Base-by-base conservation (phyloP, 495 filamentous ascomycete species). In the Daldinia vernicosa region DNA sequence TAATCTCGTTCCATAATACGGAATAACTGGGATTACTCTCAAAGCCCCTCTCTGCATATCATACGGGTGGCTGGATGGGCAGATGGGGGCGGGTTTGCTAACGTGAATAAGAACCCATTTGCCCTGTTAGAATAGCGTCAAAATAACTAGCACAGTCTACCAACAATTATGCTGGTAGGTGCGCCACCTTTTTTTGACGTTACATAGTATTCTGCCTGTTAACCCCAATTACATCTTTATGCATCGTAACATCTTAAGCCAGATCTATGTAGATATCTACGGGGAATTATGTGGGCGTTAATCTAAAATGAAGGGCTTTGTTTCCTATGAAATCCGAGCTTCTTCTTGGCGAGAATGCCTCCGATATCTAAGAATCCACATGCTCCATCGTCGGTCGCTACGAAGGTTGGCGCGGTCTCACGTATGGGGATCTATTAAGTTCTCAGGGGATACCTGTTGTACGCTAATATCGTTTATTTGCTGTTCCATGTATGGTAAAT, bases 191-290 rank as follows among this genome's bases (percentile, higher is more conserved):
- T n/a, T n/a, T n/a, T n/a, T n/a, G n/a, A n/a, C n/a, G n/a, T n/a
- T n/a, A n/a, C n/a, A n/a, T n/a, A n/a, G n/a, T n/a, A n/a, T n/a
- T n/a, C 50, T 53, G 24, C 27, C 50, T 53, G 24, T 53, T 47
- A 47, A 15, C 43, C 43, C 43, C 43, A 47, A 47, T 22, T 4
- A 47, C 19, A 47, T 47, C 43, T 53, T 53, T 33, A 52, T 40
- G 26, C 45, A 32, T 26, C 22, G 11, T 65, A 56, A 64, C 26
- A 50, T 45, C 37, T 65, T 40, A 51, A 58, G 30, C 53, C n/a
- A 58, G 63, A 65, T 64, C 62, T 56, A 65, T 64, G 37, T 56
- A 57, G 17, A 53, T 64, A 64, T 64, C 22, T 56, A 64, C n/a
- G 19, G 28, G 30, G 27, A 37, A 57, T 37, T 37, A 26, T 57